These are phyloP conservation scores for Bacidia gigantensis DNA, from an alignment of 495 filamentous ascomycete species.

Conservation along the genomic window DNA sequence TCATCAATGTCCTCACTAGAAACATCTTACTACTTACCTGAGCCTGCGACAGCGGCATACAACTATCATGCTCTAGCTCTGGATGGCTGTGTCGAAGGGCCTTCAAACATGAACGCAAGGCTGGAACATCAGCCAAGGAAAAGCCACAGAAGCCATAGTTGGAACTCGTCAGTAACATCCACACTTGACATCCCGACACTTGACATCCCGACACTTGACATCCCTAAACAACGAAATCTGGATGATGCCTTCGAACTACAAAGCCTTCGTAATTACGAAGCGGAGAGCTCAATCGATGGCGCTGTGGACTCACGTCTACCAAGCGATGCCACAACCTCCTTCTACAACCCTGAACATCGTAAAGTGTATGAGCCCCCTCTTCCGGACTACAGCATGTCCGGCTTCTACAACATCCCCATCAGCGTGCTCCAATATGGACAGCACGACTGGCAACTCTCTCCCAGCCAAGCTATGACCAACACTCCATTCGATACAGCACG, in stretches of 20 bases:
- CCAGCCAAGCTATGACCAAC: background rate
- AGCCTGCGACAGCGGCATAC: background rate
- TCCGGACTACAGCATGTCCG: background rate
- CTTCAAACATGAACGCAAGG: too few relatives aligned
- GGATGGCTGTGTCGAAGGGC: background rate
- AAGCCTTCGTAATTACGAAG: background rate
- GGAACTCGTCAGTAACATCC: background rate
- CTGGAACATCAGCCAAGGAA: too few relatives aligned
- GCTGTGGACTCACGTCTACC: background rate
- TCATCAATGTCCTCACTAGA: background rate
- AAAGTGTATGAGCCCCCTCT: background rate
- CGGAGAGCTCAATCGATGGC: background rate
- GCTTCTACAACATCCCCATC: background rate
- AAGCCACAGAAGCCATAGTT: background rate
- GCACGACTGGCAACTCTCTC: background rate
- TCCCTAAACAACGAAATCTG: background rate
- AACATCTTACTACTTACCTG: background rate
- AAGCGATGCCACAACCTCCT: background rate
- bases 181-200: background rate
- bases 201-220: background rate
- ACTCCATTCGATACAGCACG: background rate
- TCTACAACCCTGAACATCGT: background rate
- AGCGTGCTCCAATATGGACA: background rate
- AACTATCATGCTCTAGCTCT: background rate
- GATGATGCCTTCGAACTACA: background rate